phyloP scores from a whole-genome alignment of 140 eudicot species.

The Cichorium intybus region DNA sequence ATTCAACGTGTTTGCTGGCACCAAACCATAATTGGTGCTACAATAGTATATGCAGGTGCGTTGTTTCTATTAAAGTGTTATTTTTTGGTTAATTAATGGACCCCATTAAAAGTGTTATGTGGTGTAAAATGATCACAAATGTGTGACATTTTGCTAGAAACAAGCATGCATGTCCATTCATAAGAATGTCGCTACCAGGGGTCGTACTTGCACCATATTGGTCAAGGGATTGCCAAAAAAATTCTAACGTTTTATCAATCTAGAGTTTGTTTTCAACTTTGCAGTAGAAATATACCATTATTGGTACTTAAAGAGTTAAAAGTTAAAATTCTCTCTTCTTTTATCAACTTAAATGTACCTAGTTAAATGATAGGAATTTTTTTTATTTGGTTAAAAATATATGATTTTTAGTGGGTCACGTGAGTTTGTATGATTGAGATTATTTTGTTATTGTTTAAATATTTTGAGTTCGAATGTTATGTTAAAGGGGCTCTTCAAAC shows the following conservation, averaged over 20 bases:
- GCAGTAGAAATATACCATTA: not conserved
- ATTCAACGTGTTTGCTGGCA: not conserved
- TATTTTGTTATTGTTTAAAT: no score
- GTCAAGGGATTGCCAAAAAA: not conserved
- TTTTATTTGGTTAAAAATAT: not conserved
- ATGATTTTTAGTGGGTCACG: not conserved
- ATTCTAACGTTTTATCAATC: not conserved
- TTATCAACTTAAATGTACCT: not conserved
- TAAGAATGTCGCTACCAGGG: slow-evolving; percentile 1
- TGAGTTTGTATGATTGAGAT: not conserved
- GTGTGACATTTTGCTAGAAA: slow-evolving; percentile 5
- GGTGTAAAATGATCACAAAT: slow-evolving; percentile 1
- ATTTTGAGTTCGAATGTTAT: not conserved
- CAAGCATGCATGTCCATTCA: not conserved
- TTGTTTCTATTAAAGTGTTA: not conserved
- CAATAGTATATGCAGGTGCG: not conserved
- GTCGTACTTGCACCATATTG: not conserved
- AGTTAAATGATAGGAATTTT: not conserved
- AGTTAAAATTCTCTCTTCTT: not conserved
- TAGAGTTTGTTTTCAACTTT: not conserved
- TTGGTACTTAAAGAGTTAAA: slow-evolving; percentile 7
- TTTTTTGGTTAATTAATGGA: not conserved
- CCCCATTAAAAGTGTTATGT: not conserved
- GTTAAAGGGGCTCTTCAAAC: no score
- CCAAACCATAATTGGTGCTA: not conserved